Percentiles rank a stretch among this genome's conserved stretches.
phyloP scores from a whole-genome alignment of 257 asterid species.

The Schizonepeta tenuifolia region DNA sequence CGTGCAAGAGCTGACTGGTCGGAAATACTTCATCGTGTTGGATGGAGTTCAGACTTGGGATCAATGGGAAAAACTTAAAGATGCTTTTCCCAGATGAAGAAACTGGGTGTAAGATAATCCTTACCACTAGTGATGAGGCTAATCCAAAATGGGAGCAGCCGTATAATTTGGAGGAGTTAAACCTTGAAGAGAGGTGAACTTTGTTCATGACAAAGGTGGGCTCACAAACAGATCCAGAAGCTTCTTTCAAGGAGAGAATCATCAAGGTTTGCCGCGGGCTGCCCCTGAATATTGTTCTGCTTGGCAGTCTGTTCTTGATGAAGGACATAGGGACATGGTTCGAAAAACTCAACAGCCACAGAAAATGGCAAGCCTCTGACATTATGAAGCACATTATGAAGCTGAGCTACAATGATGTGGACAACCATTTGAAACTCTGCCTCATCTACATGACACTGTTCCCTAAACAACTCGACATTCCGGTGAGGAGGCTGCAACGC shows the following conservation, averaged over 20 bases:
- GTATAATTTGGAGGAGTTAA: slow-evolving; percentile 2
- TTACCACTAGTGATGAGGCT: slow-evolving; percentile 5
- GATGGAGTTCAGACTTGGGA: slow-evolving; percentile 25
- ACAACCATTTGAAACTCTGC: slow-evolving; percentile 29
- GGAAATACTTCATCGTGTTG: slow-evolving; percentile 25
- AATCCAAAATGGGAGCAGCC: background rate
- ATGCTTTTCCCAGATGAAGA: slow-evolving; percentile 22
- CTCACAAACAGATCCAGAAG: background rate
- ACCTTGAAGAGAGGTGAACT: slow-evolving; percentile 23
- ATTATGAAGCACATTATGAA: slow-evolving; percentile 15
- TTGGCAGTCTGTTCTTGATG: slow-evolving; percentile 28
- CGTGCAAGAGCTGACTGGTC: background rate
- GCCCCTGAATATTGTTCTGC: slow-evolving; percentile 34
- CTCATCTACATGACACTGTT: slow-evolving; percentile 33
- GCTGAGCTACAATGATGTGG: slow-evolving; percentile 35
- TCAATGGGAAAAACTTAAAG: slow-evolving; percentile 19
- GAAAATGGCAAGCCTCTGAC: background rate
- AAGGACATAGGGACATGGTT: background rate
- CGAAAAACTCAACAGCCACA: background rate
- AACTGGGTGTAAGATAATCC: slow-evolving; percentile 28
- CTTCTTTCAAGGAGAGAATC: background rate
- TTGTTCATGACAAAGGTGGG: slow-evolving; percentile 30
- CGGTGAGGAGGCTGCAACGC: slow-evolving; percentile 33
- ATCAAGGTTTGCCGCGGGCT: slow-evolving; percentile 25
- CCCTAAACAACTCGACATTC: slow-evolving; percentile 32